Evolutionary conservation across 805 yeast species (phyloP), one percentile per base, ranked within the genome.

Genomic region (Candida ulmi): DNA sequence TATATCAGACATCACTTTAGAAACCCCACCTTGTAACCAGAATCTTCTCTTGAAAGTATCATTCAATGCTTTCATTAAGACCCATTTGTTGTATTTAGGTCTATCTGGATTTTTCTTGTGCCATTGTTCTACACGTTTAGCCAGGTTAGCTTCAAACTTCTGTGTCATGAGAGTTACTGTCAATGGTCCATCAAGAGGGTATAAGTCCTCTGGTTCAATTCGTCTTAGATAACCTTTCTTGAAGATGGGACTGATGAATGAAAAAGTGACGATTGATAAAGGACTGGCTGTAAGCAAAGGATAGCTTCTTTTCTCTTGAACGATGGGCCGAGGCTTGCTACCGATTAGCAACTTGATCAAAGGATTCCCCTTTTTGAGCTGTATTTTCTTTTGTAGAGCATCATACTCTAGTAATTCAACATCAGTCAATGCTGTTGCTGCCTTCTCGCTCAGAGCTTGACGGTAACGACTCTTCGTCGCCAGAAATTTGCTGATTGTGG

Each of bases 171-270:
- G 47, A 5, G 61, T 61, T 11, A 64, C 54, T 8, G 54, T 49
- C 30, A 68, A 53, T 16, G 65, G 61, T 3, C 63, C 68, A 7
- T 61, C 68, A 8, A 75, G 47, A 6, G 43, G 41, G 45, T 60
- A 82, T 44, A 82, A 52, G 55, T 83, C 90, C 30, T 71, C 71
- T 1, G 75, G 72, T 36, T 69, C 72, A 21, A 83, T 52, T 11
- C 85, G 77, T 49, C 90, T 65, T 43, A 74, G 68, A 56, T 82
- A 83, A 0, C 88, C 90, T 13, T 43, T 44, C 38, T 49, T 52
- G 30, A 54, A 48, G 23, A 54, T 33, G n/a, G 51, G 51, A 11
- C 33, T 11, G 7, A 47, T 48, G 58, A 59, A 56, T 1, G 29
- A 27, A 38, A 56, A 54, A 1, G 50, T 44, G 12, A 54, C 12